Percentiles rank a stretch among this genome's conserved stretches.
Conservation (phyloP, 208 protist genomes). For the Crithidia brevicula region DNA sequence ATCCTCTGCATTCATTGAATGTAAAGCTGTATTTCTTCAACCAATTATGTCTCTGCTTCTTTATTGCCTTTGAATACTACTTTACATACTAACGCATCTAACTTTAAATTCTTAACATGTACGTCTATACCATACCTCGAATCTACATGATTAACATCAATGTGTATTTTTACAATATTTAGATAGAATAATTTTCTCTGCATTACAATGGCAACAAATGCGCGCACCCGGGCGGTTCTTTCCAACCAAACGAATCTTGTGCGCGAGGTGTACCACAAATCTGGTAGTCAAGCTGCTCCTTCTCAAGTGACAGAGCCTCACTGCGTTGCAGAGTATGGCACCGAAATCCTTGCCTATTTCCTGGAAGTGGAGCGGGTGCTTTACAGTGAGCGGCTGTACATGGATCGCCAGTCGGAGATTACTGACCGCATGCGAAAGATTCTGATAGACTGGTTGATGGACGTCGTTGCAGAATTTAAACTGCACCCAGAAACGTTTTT, state of each 20-base stretch:
- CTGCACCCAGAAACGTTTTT: slow-evolving; percentile 96
- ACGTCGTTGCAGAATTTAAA: slow-evolving; percentile 95
- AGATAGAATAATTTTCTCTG: slow-evolving; percentile 16
- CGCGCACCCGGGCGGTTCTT: slow-evolving; percentile 17
- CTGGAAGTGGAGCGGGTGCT: slow-evolving; percentile 57
- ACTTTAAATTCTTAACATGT: too few species aligned
- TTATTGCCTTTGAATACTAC: too few species aligned
- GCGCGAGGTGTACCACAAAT: slow-evolving; percentile 18
- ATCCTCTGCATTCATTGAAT: too few species aligned
- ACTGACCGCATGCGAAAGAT: slow-evolving; percentile 96
- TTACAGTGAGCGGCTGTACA: slow-evolving; percentile 54
- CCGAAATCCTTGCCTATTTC: slow-evolving; percentile 80
- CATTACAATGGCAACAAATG: slow-evolving; percentile 22
- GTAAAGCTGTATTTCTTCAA: too few species aligned
- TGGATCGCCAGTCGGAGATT: slow-evolving; percentile 89
- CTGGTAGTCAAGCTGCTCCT: neutral
- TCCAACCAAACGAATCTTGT: slow-evolving; percentile 47
- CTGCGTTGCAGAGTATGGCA: slow-evolving; percentile 52
- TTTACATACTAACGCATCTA: too few species aligned
- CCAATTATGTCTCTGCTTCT: too few species aligned
- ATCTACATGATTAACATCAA: neutral
- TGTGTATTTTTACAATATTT: neutral
- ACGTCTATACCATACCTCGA: too few species aligned
- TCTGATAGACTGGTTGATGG: slow-evolving; percentile 98
- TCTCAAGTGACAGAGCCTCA: slow-evolving; percentile 6